phyloP scores from a whole-genome alignment of 257 asterid genomes.

The Linaria vulgaris region DNA sequence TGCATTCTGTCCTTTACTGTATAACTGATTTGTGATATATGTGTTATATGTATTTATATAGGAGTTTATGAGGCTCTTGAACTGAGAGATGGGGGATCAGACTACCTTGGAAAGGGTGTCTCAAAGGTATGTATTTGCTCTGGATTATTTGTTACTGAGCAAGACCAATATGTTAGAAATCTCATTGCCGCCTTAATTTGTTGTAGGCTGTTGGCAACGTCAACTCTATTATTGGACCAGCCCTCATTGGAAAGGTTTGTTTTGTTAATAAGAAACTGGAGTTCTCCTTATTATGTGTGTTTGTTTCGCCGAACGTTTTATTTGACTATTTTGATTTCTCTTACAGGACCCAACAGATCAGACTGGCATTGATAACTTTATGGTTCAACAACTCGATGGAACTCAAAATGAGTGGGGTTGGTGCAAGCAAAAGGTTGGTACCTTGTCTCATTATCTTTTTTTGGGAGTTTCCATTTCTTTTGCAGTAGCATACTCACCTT shows the following conservation, averaged over 20 bases:
- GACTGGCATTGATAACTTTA: conserved; percentile 75
- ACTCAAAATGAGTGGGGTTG: conserved; percentile 99
- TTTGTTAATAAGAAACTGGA: not conserved
- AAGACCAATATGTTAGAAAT: not conserved
- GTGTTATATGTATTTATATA: conserved; percentile 19
- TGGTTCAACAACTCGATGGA: conserved; percentile 97
- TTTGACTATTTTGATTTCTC: conserved; percentile 14
- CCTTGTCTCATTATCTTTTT: not conserved
- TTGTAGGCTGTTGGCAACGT: conserved; percentile 85
- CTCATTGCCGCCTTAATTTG: conserved; percentile 14
- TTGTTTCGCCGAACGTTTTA: too few relatives aligned
- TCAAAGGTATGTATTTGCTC: conserved; percentile 55
- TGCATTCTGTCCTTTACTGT: too few relatives aligned
- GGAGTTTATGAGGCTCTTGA: conserved; percentile 99
- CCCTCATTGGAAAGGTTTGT: conserved; percentile 91
- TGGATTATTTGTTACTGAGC: not conserved
- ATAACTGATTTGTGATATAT: too few relatives aligned
- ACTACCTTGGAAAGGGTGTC: conserved; percentile 97
- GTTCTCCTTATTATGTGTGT: not conserved
- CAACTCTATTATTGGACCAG: conserved; percentile 84
- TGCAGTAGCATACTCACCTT: not conserved
- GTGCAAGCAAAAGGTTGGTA: conserved; percentile 99
- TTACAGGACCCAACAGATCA: conserved; percentile 88
- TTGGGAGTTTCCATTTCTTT: not conserved
- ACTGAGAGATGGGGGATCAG: conserved; percentile 95